Base-by-base conservation (phyloP, 176 grass and related monocot species). In the Musa acuminata region DNA sequence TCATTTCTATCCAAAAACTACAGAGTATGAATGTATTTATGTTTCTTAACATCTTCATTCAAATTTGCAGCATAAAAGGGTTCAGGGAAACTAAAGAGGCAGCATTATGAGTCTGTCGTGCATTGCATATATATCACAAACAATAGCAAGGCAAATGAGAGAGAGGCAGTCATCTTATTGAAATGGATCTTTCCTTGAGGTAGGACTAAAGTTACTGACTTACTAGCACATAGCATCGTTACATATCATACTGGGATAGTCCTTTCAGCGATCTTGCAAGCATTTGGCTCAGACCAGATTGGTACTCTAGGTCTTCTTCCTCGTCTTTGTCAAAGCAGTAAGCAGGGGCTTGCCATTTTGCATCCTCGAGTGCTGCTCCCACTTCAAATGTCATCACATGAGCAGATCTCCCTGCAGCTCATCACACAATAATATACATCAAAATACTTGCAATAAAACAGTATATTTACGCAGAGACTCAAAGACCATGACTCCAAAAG, bases 341-440 rank as follows among this genome's bases (percentile, higher is more conserved):
- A 21, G 72, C 65, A 9, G 83, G 83, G 0, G 83, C 83, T 72
- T 85, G 83, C 78, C 83, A 85, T 79, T 85, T 79, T 1, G 64
- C 74, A 59, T 85, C 83, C 52, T 81, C 78, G 13, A 85, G 78
- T 12, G 76, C 78, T 16, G 77, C 78, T 51, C 83, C 83, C 1
- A 81, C 78, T 73, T 85, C 83, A 63, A 80, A 85, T 53, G 78
- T 85, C 83, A 85, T 85, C 20, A 85, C 83, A 77, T 85, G 83
- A 73, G 72, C 80, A 20, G 83, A 60, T 79, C 74, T 80, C 20
- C 78, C 83, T 85, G 77, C 67, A 74, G 64, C 43, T 69, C 1
- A 13, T 65, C 21, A 13, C 3, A 27, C 29, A 35, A 35, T 25
- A 26, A 23, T 65, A 65, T 26, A 26, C 9, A n/a, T n/a, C n/a